Percentiles rank a stretch among this genome's conserved stretches.
Conservation (phyloP, 73 alveolate genomes). For the Symbiodinium pilosum region DNA sequence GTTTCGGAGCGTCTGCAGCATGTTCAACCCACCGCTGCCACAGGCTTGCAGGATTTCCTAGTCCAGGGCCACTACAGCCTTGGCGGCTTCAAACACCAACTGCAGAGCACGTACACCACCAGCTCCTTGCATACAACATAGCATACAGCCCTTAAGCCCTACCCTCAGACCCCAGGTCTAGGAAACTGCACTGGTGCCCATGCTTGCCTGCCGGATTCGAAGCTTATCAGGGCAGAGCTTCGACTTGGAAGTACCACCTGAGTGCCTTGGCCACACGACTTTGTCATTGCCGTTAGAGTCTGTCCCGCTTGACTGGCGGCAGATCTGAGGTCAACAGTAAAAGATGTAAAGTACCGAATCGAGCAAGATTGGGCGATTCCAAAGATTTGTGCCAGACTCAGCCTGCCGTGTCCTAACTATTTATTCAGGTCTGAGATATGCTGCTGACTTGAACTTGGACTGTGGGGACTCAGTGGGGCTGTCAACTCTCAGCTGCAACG, state of each 20-base stretch:
- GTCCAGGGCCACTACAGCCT: constrained; percentile 8
- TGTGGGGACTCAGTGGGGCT: not conserved
- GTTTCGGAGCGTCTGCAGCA: no score
- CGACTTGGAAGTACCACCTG: constrained; percentile 35
- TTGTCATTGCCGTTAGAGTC: not conserved
- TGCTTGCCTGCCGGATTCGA: not conserved
- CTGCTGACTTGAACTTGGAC: no score
- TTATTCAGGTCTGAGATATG: no score
- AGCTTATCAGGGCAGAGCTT: constrained; percentile 67
- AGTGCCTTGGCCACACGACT: not conserved
- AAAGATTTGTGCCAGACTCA: constrained; percentile 29
- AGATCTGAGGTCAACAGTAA: constrained; percentile 47
- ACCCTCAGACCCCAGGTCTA: no score
- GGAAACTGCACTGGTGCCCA: not conserved
- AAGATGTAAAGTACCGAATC: constrained; percentile 28
- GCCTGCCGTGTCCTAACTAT: no score
- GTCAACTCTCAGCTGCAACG: not conserved
- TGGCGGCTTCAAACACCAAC: not conserved
- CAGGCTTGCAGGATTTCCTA: constrained; percentile 15
- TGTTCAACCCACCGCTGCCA: no score
- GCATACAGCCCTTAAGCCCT: no score
- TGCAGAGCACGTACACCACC: no score
- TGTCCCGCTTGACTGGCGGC: no score
- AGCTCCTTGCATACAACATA: no score
- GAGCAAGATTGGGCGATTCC: constrained; percentile 79